A percentile compares a stretch with the other conserved stretches of the same genome.
phyloP scores from a whole-genome alignment of 768 basidiomycete genomes.

The Strobilomyces dryophilus region DNA sequence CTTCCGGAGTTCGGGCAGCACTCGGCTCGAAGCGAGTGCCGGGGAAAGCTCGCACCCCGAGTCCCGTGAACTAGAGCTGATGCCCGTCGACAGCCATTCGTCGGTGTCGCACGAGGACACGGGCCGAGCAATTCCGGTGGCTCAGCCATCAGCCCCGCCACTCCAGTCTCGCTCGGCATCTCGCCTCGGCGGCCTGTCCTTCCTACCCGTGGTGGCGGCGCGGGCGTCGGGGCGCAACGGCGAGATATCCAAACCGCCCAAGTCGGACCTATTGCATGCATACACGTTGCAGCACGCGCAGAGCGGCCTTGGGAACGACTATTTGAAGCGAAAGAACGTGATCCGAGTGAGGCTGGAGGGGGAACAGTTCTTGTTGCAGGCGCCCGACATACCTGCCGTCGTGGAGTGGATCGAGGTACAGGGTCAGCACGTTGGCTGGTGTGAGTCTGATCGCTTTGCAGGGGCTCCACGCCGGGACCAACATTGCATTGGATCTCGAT shows the following conservation, averaged over 20 bases:
- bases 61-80: constrained; percentile 18
- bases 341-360: constrained; percentile 90
- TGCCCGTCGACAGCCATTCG: constrained; percentile 24
- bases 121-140: constrained; percentile 10
- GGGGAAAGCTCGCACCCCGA: constrained; percentile 9
- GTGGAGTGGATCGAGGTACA: constrained; percentile 95
- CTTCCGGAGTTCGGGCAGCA: constrained; percentile 16
- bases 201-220: constrained; percentile 18
- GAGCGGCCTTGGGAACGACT: constrained; percentile 93
- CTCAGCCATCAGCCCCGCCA: constrained; percentile 11
- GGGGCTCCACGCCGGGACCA: constrained; percentile 89
- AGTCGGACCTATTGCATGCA: constrained; percentile 53
- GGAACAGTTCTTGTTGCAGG: constrained; percentile 95
- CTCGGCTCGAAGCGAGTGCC: constrained; percentile 7
- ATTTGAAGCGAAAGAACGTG: constrained; percentile 89
- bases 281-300: constrained; percentile 90
- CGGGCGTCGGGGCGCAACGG: constrained; percentile 17
- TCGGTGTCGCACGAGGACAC: constrained; percentile 15
- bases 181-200: constrained; percentile 10
- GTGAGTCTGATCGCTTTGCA: constrained; percentile 28
- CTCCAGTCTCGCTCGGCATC: constrained; percentile 18
- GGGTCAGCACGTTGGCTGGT: constrained; percentile 5
- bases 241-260: constrained; percentile 40
- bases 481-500: constrained; percentile 90
- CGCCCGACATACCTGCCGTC: constrained; percentile 74